phyloP scores from a whole-genome alignment of 768 basidiomycete species.

The Kwoniella europaea region DNA sequence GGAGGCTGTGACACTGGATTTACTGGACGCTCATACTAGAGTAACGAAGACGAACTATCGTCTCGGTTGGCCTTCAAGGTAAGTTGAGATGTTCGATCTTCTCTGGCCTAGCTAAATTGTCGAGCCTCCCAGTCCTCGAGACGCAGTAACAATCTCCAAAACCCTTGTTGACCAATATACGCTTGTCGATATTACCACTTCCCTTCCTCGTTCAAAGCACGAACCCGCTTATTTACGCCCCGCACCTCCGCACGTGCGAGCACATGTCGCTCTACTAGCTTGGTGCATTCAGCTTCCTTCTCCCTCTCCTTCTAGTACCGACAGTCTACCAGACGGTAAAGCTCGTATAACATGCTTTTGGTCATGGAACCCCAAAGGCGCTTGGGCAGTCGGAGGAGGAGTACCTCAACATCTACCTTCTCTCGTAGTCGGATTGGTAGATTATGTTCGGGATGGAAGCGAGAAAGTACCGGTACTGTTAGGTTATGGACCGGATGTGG shows the following conservation, averaged over 20 bases:
- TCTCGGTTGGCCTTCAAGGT: conserved; percentile 97
- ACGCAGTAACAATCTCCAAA: conserved; percentile 90
- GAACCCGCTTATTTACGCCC: conserved; percentile 90
- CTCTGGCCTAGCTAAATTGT: too few species aligned
- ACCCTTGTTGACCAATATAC: conserved; percentile 79
- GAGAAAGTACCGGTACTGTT: conserved; percentile 73
- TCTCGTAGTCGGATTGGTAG: conserved; percentile 79
- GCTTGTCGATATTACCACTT: conserved; percentile 87
- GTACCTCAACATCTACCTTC: conserved; percentile 81
- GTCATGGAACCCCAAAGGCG: conserved; percentile 87
- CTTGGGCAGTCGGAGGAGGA: conserved; percentile 78
- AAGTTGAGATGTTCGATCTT: conserved; percentile 55
- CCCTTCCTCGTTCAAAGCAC: conserved; percentile 86
- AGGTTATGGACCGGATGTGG: conserved; percentile 80
- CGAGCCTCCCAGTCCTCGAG: conserved; percentile 70
- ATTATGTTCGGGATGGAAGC: conserved; percentile 77
- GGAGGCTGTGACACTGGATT: conserved; percentile 76
- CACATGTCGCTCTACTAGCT: conserved; percentile 82
- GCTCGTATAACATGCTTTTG: conserved; percentile 85
- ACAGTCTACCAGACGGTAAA: conserved; percentile 40
- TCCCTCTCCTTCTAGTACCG: conserved; percentile 57
- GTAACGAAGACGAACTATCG: conserved; percentile 89
- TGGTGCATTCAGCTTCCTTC: conserved; percentile 80
- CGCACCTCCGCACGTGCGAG: conserved; percentile 88
- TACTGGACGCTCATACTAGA: conserved; percentile 81